phyloP scores from a whole-genome alignment of 129 eudicot species.

The Heracleum sosnowskyi region DNA sequence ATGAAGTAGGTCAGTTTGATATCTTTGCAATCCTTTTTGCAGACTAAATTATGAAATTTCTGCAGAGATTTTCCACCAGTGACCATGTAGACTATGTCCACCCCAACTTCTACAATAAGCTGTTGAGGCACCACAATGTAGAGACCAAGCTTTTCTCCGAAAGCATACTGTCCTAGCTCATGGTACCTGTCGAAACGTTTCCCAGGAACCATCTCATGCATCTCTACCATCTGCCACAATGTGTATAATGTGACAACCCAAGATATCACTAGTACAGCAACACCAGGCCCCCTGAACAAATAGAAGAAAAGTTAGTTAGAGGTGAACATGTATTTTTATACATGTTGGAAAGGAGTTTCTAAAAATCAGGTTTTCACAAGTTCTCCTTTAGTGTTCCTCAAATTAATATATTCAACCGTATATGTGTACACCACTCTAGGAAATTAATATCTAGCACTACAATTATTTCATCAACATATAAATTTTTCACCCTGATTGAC shows the following conservation, averaged over 20 bases:
- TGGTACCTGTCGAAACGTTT: constrained; percentile 47
- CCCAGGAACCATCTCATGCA: constrained; percentile 47
- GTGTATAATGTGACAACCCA: constrained; percentile 42
- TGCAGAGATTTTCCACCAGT: constrained; percentile 44
- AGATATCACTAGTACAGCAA: constrained; percentile 29
- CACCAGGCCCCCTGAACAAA: constrained; percentile 42
- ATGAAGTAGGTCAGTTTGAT: constrained; percentile 45
- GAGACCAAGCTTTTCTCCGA: constrained; percentile 50
- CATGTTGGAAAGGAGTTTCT: background rate
- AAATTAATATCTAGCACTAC: no score
- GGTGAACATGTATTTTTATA: background rate
- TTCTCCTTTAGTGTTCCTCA: background rate
- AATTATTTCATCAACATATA: no score
- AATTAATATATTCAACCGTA: background rate
- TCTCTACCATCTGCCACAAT: constrained; percentile 50
- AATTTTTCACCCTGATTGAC: background rate
- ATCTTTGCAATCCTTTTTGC: constrained; percentile 19
- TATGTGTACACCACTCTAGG: no score
- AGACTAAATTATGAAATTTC: constrained; percentile 34
- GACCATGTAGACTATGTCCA: constrained; percentile 53
- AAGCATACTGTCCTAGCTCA: constrained; percentile 51
- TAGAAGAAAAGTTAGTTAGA: background rate
- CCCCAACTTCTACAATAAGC: constrained; percentile 39
- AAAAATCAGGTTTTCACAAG: background rate
- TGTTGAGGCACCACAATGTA: constrained; percentile 52